Evolutionary conservation across 495 filamentous ascomycete species (phyloP), one percentile per base, ranked within the genome.

Genomic region (Aspergillus biplanus): DNA sequence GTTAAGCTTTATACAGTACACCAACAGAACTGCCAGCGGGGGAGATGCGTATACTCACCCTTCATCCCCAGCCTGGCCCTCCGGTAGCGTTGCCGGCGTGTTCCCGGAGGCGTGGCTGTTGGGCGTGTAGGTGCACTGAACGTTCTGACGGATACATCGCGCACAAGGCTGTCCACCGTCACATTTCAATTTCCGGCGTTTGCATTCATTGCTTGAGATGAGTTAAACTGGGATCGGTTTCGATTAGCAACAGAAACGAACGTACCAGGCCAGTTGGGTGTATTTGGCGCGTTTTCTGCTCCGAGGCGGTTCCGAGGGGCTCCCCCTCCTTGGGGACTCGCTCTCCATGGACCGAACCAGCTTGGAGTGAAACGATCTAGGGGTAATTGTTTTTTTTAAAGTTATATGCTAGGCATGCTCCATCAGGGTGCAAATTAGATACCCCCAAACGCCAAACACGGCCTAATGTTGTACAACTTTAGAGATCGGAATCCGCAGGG

Each of bases 111-210:
- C 54, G 18, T 64, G 57, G 7, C 60, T 62, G 37, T 44, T 67
- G 0, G 67, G 55, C 11, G 76, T 59, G 69, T 93, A 97, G 68
- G 90, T 80, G 61, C 94, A 87, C 31, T 82, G 82, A 59, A 92
- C 82, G 62, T 91, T 58, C 32, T 78, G 68, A 7, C 72, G 90
- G 61, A 86, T 86, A 73, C 92, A 97, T 64, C 92, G 84, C 56
- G 88, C 85, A 68, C 92, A 97, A 2, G 89, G 87, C 1, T 77
- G 82, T 62, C 92, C 85, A 54, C 92, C 92, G 71, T 92, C 93
- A 74, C 92, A 97, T 72, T 95, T 96, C 73, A 96, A 89, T 76
- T 97, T 96, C 49, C 92, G 87, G 27, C 92, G 82, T 67, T 96
- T 96, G 78, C 92, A 97, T 70, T 97, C 90, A 69, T 93, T 96